Conservation (phyloP, 2,329 filamentous ascomycete species). For the Hymenoscyphus albidus region DNA sequence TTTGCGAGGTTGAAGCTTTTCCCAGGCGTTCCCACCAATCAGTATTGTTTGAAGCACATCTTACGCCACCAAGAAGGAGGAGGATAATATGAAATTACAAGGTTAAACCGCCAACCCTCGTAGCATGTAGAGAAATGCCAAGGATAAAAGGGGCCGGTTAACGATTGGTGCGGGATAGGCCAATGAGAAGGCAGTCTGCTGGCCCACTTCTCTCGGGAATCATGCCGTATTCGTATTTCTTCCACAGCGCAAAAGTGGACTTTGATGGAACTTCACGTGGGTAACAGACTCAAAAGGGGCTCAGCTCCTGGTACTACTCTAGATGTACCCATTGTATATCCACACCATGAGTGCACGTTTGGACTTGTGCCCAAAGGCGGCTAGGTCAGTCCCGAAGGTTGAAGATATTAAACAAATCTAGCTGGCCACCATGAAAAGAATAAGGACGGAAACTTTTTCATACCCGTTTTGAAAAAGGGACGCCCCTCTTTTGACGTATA, state of each 20-base stretch:
- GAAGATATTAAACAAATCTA: slow-evolving; percentile 3
- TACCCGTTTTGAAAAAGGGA: slow-evolving; percentile 24
- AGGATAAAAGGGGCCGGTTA: background rate
- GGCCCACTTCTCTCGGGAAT: too few species aligned
- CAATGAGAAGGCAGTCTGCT: too few species aligned
- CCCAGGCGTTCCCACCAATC: background rate
- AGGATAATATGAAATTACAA: background rate
- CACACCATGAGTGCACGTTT: background rate
- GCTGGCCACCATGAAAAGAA: slow-evolving; percentile 3
- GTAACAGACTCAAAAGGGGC: too few species aligned
- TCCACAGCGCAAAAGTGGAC: too few species aligned
- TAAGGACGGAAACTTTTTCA: slow-evolving; percentile 17
- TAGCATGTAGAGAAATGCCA: background rate
- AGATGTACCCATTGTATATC: background rate
- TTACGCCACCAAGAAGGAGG: background rate
- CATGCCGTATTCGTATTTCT: too few species aligned
- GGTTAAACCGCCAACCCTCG: background rate
- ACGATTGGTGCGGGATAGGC: background rate
- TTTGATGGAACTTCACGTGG: too few species aligned
- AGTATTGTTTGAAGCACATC: background rate
- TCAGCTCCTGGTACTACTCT: background rate
- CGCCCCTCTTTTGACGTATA: slow-evolving; percentile 21
- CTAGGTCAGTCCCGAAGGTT: background rate
- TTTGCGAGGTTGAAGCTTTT: too few species aligned
- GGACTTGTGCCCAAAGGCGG: background rate